Evolutionary conservation across 768 basidiomycete species (phyloP).

Genomic region (Termitomyces sp.): DNA sequence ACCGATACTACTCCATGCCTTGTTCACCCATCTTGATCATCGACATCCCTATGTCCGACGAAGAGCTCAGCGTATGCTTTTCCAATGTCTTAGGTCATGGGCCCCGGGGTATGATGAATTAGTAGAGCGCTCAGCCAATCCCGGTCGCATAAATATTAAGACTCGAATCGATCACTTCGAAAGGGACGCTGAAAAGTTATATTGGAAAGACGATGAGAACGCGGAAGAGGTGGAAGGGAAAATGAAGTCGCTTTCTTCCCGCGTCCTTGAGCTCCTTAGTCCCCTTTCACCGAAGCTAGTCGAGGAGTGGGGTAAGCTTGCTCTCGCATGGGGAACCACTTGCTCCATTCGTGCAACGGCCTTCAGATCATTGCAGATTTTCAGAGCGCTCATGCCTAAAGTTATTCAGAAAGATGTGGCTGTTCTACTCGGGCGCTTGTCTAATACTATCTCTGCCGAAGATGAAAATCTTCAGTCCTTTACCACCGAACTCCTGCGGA

Average conservation of each 20-base stretch:
- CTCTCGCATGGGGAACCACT: conserved; percentile 79
- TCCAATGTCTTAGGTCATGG: conserved; percentile 82
- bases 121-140: conserved; percentile 49
- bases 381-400: conserved; percentile 71
- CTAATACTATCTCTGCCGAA: conserved; percentile 74
- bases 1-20: conserved; percentile 69
- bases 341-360: conserved; percentile 85
- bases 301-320: conserved; percentile 75
- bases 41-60: conserved; percentile 62
- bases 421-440: conserved; percentile 74
- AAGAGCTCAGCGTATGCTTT: conserved; percentile 72
- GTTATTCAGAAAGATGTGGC: conserved; percentile 71
- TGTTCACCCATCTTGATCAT: conserved; percentile 83
- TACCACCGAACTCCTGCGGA: conserved; percentile 76
- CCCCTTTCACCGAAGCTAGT: conserved; percentile 66
- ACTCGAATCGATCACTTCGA: conserved; percentile 51
- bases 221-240: conserved; percentile 53
- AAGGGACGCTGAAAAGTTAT: conserved; percentile 45
- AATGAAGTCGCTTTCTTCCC: conserved; percentile 62
- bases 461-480: conserved; percentile 79
- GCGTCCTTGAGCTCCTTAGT: conserved; percentile 60
- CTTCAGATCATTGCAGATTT: conserved; percentile 87
- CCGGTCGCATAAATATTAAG: conserved; percentile 44
- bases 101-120: conserved; percentile 71
- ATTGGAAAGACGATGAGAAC: conserved; percentile 72